phyloP scores from a whole-genome alignment of 2,329 filamentous ascomycete genomes.

The Colletotrichum tabaci region DNA sequence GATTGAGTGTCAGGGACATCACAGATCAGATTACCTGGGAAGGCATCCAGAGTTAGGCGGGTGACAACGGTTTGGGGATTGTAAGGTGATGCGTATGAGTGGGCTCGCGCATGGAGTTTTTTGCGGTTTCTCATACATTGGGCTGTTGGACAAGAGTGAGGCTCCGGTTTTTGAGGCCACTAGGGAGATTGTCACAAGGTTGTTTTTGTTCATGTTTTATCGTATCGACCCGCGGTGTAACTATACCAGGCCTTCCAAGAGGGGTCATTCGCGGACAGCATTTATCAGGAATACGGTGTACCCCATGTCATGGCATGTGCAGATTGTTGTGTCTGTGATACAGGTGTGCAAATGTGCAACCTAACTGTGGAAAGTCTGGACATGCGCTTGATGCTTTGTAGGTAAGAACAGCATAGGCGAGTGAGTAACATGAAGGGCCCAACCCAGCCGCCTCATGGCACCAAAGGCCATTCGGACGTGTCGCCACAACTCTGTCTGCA shows the following conservation, averaged over 20 bases:
- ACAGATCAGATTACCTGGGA: slow-evolving; percentile 61
- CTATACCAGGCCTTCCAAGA: slow-evolving; percentile 35
- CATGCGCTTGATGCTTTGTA: too few species aligned
- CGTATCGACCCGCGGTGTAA: slow-evolving; percentile 30
- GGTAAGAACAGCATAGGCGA: too few species aligned
- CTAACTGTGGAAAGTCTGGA: too few species aligned
- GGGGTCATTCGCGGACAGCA: slow-evolving; percentile 32
- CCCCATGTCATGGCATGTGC: slow-evolving; percentile 21
- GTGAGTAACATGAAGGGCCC: too few species aligned
- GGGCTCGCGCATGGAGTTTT: slow-evolving; percentile 24
- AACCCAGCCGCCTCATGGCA: too few species aligned
- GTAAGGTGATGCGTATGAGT: slow-evolving; percentile 11
- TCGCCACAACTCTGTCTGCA: too few species aligned
- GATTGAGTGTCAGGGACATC: slow-evolving; percentile 60
- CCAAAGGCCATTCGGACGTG: too few species aligned
- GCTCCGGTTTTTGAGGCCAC: slow-evolving; percentile 19
- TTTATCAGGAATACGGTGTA: slow-evolving; percentile 30
- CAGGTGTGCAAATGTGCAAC: not conserved
- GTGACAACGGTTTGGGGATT: slow-evolving; percentile 15
- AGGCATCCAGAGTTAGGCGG: slow-evolving; percentile 51
- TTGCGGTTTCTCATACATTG: slow-evolving; percentile 10
- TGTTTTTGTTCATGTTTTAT: slow-evolving; percentile 19
- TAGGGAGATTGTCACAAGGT: slow-evolving; percentile 34
- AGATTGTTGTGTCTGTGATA: not conserved
- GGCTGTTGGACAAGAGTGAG: slow-evolving; percentile 1